Base-by-base conservation (phyloP, 768 basidiomycete genomes). In the Lactarius psammicola region DNA sequence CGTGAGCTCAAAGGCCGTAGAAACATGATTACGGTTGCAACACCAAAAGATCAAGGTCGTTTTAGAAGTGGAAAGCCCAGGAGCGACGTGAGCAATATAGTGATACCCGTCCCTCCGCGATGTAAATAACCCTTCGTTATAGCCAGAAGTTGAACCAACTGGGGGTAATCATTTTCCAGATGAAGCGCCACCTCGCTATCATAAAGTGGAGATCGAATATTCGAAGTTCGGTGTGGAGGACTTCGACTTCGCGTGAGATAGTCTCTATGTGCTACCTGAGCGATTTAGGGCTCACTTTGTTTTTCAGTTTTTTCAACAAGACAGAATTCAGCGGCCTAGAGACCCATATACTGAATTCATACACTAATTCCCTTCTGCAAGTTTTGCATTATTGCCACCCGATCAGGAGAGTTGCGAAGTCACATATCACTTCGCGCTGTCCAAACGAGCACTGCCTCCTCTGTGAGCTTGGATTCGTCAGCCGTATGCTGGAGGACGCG, bases 181-280 rank as follows among this genome's bases (percentile, higher is more conserved):
- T 42, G 82, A 85, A 33, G 84, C 94, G 56, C 93, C 95, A 0
- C 84, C 83, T 62, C 83, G 87, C 66, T 99, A 97, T 75, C 87
- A 91, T 64, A 89, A 88, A 71, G 95, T 97, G 18, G 95, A 98
- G 77, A 99, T 99, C 72, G 94, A 95, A 76, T 99, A 99, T 74
- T 95, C 93, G 44, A 96, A 95, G 72, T 99, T 99, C 72, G 96
- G 96, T 4, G 93, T 98, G 20, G 96, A 98, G 74, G 96, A 99
- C 76, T 99, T 99, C 72, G 97, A 99, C 76, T 99, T 99, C 72
- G 96, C 84, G 95, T 94, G 74, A 63, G 83, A 75, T 15, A 0
- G 17, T 20, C 38, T 46, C 10, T 33, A 23, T 13, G 30, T 36
- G 55, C 33, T 53, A 17, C 30, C 18, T 1, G 26, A 49, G 10